Conservation (phyloP, 768 basidiomycete genomes). For the Macrolepiota albuminosa region DNA sequence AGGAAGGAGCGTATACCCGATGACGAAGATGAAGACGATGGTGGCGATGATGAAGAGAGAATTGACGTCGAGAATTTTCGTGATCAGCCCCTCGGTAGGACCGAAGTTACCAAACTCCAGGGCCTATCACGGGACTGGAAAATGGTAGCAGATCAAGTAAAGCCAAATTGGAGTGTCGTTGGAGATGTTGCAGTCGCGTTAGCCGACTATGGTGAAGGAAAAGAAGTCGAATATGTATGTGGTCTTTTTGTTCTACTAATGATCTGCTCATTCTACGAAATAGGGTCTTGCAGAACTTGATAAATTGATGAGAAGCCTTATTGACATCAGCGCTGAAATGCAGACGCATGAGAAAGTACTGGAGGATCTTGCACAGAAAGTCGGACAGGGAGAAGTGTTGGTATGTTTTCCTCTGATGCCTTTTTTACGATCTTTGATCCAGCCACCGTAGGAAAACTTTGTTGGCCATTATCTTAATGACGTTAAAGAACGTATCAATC, state of each 20-base stretch:
- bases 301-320: constrained; percentile 55
- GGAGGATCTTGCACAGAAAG: constrained; percentile 48
- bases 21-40: constrained; percentile 21
- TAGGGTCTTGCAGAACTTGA: constrained; percentile 63
- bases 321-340: constrained; percentile 66
- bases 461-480: constrained; percentile 45
- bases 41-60: constrained; percentile 37
- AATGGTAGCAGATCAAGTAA: constrained; percentile 43
- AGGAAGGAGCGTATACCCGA: constrained; percentile 19
- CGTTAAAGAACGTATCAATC: constrained; percentile 36
- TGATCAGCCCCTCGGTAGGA: constrained; percentile 60
- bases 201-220: constrained; percentile 57
- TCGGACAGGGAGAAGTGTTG: constrained; percentile 54
- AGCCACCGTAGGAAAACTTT: constrained; percentile 40
- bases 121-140: constrained; percentile 65
- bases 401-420: constrained; percentile 33
- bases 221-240: constrained; percentile 47
- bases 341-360: constrained; percentile 49
- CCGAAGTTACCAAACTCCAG: constrained; percentile 46
- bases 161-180: constrained; percentile 41
- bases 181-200: constrained; percentile 51
- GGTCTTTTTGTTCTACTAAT: constrained; percentile 1
- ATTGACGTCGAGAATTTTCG: constrained; percentile 60
- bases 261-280: background rate
- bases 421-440: background rate